phyloP scores from a whole-genome alignment of 2,329 filamentous ascomycete genomes.

The Ophiostoma angusticollis region DNA sequence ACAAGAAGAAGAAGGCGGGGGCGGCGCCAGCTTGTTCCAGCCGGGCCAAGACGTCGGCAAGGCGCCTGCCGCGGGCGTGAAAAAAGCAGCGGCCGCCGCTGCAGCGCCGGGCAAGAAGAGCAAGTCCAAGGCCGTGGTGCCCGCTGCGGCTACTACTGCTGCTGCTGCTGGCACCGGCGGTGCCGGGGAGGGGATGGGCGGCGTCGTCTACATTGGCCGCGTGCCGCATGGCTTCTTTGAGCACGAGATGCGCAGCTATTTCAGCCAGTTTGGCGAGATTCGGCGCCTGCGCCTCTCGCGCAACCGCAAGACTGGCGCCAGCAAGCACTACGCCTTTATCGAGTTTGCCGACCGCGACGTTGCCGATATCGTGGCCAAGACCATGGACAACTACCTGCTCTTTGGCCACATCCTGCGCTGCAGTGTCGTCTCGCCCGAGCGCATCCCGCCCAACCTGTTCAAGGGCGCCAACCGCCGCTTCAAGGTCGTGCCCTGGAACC shows the following conservation, averaged over 20 bases:
- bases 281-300: conserved; percentile 68
- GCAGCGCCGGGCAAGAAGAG: background rate
- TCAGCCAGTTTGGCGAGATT: conserved; percentile 83
- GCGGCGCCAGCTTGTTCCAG: conserved; percentile 13
- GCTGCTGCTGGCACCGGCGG: conserved; percentile 22
- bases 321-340: conserved; percentile 90
- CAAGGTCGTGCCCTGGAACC: conserved; percentile 74
- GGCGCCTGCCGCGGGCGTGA: conserved; percentile 7
- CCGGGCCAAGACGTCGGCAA: conserved; percentile 15
- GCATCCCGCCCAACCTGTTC: conserved; percentile 72
- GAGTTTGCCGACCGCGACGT: conserved; percentile 68
- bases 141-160: background rate
- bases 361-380: conserved; percentile 85
- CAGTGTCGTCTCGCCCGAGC: conserved; percentile 50
- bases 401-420: conserved; percentile 91
- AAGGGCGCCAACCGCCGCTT: conserved; percentile 84
- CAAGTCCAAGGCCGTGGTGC: background rate
- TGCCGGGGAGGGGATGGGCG: conserved; percentile 31
- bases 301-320: conserved; percentile 81
- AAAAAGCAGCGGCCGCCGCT: conserved; percentile 2
- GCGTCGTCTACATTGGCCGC: conserved; percentile 80
- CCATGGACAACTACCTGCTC: conserved; percentile 95
- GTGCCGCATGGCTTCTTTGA: conserved; percentile 72
- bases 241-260: conserved; percentile 86
- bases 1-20: background rate